Evolutionary conservation across 495 filamentous ascomycete genomes (phyloP).

Genomic region (Penicillium coprophilum): DNA sequence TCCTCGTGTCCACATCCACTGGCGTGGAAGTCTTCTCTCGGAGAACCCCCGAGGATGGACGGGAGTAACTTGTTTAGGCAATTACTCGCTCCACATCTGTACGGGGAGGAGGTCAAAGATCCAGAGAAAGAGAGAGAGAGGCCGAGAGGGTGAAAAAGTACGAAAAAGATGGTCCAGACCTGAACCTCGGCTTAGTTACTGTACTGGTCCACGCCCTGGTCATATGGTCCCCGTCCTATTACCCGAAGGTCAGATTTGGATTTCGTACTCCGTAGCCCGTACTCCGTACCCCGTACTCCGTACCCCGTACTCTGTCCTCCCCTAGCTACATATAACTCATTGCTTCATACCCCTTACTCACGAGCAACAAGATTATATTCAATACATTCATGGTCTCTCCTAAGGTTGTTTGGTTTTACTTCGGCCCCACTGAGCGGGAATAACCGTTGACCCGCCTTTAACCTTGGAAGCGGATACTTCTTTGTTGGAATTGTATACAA

Average conservation of each 20-base stretch:
- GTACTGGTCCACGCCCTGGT: not conserved
- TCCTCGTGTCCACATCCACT: slow-evolving; percentile 4
- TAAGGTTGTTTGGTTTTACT: slow-evolving; percentile 1
- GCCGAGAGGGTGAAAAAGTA: not conserved
- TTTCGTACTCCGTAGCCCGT: not conserved
- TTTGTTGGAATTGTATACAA: not conserved
- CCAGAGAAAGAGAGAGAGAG: not conserved
- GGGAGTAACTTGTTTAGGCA: slow-evolving; percentile 4
- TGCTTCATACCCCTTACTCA: not conserved
- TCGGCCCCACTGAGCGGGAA: slow-evolving; percentile 11
- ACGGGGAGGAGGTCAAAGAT: slow-evolving; percentile 1
- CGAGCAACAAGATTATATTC: not conserved
- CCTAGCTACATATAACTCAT: not conserved
- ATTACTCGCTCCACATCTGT: not conserved
- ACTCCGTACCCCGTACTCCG: too few species aligned
- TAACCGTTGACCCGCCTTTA: slow-evolving; percentile 9
- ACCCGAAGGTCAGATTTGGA: not conserved
- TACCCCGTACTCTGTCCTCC: not conserved
- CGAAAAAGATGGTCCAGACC: not conserved
- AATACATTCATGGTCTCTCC: not conserved
- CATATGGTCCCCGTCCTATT: not conserved
- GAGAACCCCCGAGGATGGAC: not conserved
- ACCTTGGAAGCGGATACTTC: slow-evolving; percentile 1
- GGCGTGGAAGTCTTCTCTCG: not conserved
- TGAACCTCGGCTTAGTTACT: slow-evolving; percentile 6